Evolutionary conservation across 1,284 basidiomycete species (phyloP).

Genomic region (Tremellales sp.): DNA sequence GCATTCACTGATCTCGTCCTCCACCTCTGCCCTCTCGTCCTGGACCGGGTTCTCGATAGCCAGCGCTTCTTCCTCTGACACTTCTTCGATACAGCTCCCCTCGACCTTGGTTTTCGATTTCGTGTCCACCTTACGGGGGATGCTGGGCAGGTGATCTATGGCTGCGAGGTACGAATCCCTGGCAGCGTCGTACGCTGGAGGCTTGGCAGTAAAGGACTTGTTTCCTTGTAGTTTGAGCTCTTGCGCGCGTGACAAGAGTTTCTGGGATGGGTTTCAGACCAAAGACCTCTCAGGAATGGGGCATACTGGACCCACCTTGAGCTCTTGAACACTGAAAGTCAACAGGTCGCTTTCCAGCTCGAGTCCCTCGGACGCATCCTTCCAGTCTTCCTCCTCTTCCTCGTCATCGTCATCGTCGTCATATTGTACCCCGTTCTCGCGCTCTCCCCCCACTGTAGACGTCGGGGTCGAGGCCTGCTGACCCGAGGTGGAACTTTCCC

Average conservation of each 20-base stretch:
- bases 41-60: conserved; percentile 23
- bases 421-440: not conserved
- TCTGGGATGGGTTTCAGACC: conserved; percentile 16
- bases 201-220: conserved; percentile 28
- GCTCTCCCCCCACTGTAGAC: not conserved
- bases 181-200: conserved; percentile 29
- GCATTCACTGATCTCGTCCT: conserved; percentile 28
- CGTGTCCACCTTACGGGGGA: conserved; percentile 3
- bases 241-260: conserved; percentile 20
- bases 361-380: not conserved
- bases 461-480: not conserved
- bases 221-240: conserved; percentile 38
- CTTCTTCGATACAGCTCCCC: conserved; percentile 32
- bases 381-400: conserved; percentile 21
- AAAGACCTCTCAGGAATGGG: not conserved
- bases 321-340: conserved; percentile 2
- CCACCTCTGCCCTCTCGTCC: conserved; percentile 19
- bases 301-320: not conserved
- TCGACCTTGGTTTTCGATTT: not conserved
- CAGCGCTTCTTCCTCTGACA: conserved; percentile 41
- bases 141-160: conserved; percentile 23
- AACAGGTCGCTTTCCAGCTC: not conserved
- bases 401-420: conserved; percentile 7
- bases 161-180: conserved; percentile 29
- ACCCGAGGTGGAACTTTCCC: not conserved